phyloP scores from a whole-genome alignment of 2,329 filamentous ascomycete species.

The Aspergillus ruber region DNA sequence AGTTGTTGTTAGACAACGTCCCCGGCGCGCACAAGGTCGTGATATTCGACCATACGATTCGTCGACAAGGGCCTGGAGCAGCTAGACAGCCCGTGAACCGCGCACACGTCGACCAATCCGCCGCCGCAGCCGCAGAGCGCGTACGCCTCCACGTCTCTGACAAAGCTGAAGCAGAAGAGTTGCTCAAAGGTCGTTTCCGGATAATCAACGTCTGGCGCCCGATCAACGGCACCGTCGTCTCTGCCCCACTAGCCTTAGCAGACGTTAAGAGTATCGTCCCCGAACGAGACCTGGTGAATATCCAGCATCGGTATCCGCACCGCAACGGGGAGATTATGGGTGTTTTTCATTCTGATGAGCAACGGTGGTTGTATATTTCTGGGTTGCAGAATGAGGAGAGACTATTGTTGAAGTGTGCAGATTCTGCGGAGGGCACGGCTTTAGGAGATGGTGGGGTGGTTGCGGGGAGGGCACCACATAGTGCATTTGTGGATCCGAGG shows the following conservation, averaged over 20 bases:
- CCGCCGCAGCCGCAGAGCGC: constrained; percentile 57
- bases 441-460: constrained; percentile 42
- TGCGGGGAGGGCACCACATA: constrained; percentile 56
- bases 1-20: constrained; percentile 60
- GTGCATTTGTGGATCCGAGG: constrained; percentile 70
- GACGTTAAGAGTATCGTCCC: constrained; percentile 46
- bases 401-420: constrained; percentile 72
- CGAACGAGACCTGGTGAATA: constrained; percentile 59
- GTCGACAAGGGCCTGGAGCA: constrained; percentile 55
- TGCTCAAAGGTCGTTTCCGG: constrained; percentile 65
- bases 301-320: constrained; percentile 67
- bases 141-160: constrained; percentile 59
- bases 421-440: constrained; percentile 27
- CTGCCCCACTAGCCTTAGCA: constrained; percentile 53
- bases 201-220: constrained; percentile 86
- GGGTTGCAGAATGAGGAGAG: constrained; percentile 71
- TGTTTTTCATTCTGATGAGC: constrained; percentile 54
- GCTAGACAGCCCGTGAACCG: constrained; percentile 62
- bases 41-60: constrained; percentile 84
- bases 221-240: constrained; percentile 52
- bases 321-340: constrained; percentile 69
- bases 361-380: constrained; percentile 74
- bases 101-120: constrained; percentile 81
- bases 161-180: constrained; percentile 56
- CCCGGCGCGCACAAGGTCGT: constrained; percentile 61